Evolutionary conservation across 495 filamentous ascomycete species (phyloP).

Genomic region (Amphirosellinia nigrospora): DNA sequence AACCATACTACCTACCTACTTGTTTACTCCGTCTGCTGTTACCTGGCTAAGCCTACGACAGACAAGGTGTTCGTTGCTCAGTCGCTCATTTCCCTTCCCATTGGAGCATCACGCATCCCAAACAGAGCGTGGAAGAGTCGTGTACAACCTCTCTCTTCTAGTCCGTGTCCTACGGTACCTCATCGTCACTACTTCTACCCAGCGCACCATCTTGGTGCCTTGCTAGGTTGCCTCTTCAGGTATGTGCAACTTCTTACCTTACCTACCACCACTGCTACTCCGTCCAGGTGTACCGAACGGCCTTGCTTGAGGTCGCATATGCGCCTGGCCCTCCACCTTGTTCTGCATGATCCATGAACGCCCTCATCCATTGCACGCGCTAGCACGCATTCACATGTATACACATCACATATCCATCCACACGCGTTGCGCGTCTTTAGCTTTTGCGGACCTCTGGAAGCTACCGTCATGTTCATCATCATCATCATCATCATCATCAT

Average conservation of each 20-base stretch:
- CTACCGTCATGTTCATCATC: not conserved
- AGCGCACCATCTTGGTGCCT: slow-evolving; percentile 20
- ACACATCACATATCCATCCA: slow-evolving; percentile 14
- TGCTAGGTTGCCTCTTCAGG: slow-evolving; percentile 5
- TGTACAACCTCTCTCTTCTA: slow-evolving; percentile 10
- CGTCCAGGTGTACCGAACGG: slow-evolving; percentile 17
- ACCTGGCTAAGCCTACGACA: slow-evolving; percentile 23
- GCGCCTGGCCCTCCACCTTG: slow-evolving; percentile 17
- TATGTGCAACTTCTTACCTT: slow-evolving; percentile 14
- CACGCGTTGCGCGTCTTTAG: slow-evolving; percentile 16
- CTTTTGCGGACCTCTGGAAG: slow-evolving; percentile 12
- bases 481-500: not conserved
- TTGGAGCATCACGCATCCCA: slow-evolving; percentile 20
- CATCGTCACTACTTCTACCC: slow-evolving; percentile 3
- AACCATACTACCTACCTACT: not conserved
- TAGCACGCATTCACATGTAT: slow-evolving; percentile 21
- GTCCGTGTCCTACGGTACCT: slow-evolving; percentile 14
- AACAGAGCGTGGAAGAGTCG: not conserved
- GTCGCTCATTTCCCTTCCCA: slow-evolving; percentile 13
- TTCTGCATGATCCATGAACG: slow-evolving; percentile 27
- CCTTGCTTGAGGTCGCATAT: slow-evolving; percentile 28
- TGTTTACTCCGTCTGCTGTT: not conserved
- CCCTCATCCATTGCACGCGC: slow-evolving; percentile 16
- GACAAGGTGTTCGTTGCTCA: slow-evolving; percentile 22
- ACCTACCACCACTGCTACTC: not conserved